phyloP scores from a whole-genome alignment of 768 basidiomycete genomes.

The Agrocybe chaxingu region DNA sequence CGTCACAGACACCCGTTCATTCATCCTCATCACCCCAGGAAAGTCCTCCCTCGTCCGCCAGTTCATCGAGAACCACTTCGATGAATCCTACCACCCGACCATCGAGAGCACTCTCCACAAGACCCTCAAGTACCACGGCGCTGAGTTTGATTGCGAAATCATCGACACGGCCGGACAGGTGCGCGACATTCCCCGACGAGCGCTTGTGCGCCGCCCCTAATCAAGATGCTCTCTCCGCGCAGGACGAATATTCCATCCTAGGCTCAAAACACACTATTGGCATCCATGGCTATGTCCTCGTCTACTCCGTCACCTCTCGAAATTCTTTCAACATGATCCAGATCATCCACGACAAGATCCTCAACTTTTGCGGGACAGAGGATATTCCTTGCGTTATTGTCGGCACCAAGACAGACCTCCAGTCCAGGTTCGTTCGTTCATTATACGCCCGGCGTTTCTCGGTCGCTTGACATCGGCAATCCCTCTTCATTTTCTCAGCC shows the following conservation, averaged over 20 bases:
- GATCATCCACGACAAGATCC: slow-evolving; percentile 89
- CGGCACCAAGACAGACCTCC: slow-evolving; percentile 83
- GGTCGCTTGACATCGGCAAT: slow-evolving; percentile 15
- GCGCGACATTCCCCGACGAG: slow-evolving; percentile 19
- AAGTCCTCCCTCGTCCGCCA: slow-evolving; percentile 90
- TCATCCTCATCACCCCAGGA: slow-evolving; percentile 42
- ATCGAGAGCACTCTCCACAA: slow-evolving; percentile 82
- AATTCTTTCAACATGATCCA: slow-evolving; percentile 90
- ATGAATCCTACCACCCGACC: slow-evolving; percentile 88
- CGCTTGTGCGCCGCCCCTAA: slow-evolving; percentile 3
- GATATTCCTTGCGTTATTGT: slow-evolving; percentile 90
- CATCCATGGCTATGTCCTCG: slow-evolving; percentile 90
- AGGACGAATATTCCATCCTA: slow-evolving; percentile 93
- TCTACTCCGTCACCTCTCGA: slow-evolving; percentile 85
- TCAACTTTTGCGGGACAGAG: slow-evolving; percentile 78
- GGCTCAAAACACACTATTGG: slow-evolving; percentile 89
- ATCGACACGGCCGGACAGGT: slow-evolving; percentile 96
- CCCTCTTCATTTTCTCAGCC: slow-evolving; percentile 27
- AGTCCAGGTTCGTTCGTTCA: slow-evolving; percentile 53
- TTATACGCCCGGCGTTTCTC: slow-evolving; percentile 12
- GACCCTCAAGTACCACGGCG: slow-evolving; percentile 71
- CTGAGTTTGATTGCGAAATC: slow-evolving; percentile 88
- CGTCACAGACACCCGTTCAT: slow-evolving; percentile 11
- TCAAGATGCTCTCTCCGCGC: slow-evolving; percentile 2
- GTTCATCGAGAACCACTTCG: slow-evolving; percentile 83